Conservation (phyloP, 192 early-diverging fungal genomes). For the Physocladia obscura region DNA sequence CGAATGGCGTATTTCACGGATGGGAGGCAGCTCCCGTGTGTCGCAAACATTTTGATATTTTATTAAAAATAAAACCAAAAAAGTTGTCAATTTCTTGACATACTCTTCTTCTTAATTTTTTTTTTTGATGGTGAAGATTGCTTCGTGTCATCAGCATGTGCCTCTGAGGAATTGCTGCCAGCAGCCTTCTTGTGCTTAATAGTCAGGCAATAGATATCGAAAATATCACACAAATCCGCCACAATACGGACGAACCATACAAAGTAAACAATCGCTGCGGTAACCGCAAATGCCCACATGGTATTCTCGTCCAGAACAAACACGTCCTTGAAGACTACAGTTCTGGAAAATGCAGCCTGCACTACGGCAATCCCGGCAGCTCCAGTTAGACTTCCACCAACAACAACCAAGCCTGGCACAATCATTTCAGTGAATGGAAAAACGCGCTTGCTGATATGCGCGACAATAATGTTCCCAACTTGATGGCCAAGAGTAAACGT, state of each 20-base stretch:
- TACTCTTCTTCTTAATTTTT: too few species aligned
- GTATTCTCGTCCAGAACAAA: slow-evolving; percentile 34
- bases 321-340: slow-evolving; percentile 1
- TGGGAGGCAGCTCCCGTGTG: slow-evolving; percentile 32
- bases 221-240: slow-evolving; percentile 44
- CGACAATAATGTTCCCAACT: slow-evolving; percentile 81
- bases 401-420: not conserved
- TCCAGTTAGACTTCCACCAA: not conserved
- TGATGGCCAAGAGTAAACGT: slow-evolving; percentile 79
- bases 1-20: slow-evolving; percentile 84
- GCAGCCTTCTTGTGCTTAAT: slow-evolving; percentile 19
- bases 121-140: too few species aligned
- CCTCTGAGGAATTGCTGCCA: too few species aligned
- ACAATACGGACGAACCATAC: slow-evolving; percentile 39
- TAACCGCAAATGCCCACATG: slow-evolving; percentile 31
- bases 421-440: slow-evolving; percentile 76
- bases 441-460: slow-evolving; percentile 78
- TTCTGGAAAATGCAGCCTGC: not conserved
- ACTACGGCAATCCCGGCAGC: slow-evolving; percentile 2
- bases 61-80: not conserved
- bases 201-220: slow-evolving; percentile 44
- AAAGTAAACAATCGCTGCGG: slow-evolving; percentile 29
- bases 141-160: too few species aligned
- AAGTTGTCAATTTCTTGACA: not conserved
- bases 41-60: slow-evolving; percentile 1